These are phyloP conservation scores for Psilocybe azurescens DNA, from an alignment of 768 basidiomycete genomes.

Conservation along the genomic window DNA sequence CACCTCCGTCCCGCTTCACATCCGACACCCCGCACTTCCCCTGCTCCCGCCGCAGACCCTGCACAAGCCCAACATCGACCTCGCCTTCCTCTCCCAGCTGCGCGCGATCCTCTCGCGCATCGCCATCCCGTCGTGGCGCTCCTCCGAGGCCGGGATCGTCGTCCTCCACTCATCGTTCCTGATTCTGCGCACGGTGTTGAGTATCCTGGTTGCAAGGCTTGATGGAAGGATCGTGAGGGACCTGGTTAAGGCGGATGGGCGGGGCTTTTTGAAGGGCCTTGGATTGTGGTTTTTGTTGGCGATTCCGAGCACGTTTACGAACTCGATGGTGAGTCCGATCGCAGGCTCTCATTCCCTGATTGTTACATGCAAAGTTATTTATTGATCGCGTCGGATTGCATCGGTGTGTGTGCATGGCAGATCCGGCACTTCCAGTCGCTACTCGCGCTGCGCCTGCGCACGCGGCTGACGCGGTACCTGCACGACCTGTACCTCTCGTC, in stretches of 20 bases:
- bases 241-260: slow-evolving; percentile 85
- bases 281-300: slow-evolving; percentile 90
- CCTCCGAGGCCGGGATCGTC: slow-evolving; percentile 77
- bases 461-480: slow-evolving; percentile 87
- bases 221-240: slow-evolving; percentile 92
- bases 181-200: slow-evolving; percentile 84
- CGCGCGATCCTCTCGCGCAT: slow-evolving; percentile 74
- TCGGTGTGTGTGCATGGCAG: slow-evolving; percentile 39
- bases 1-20: slow-evolving; percentile 50
- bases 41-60: slow-evolving; percentile 47
- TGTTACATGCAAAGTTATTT: too few species aligned
- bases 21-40: slow-evolving; percentile 64
- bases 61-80: slow-evolving; percentile 70
- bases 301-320: slow-evolving; percentile 93
- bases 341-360: background rate
- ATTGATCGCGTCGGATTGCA: background rate
- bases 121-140: slow-evolving; percentile 62
- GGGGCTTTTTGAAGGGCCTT: slow-evolving; percentile 82
- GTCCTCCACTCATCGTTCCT: slow-evolving; percentile 85
- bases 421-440: slow-evolving; percentile 90
- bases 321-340: slow-evolving; percentile 74
- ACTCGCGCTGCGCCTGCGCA: slow-evolving; percentile 81
- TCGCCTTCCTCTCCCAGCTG: slow-evolving; percentile 73
- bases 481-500: slow-evolving; percentile 91
- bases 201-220: slow-evolving; percentile 84